Percentiles rank a stretch among this genome's conserved stretches.
Evolutionary conservation across 1,139 yeast species (phyloP).

Genomic region (Hansenula lynferdii): DNA sequence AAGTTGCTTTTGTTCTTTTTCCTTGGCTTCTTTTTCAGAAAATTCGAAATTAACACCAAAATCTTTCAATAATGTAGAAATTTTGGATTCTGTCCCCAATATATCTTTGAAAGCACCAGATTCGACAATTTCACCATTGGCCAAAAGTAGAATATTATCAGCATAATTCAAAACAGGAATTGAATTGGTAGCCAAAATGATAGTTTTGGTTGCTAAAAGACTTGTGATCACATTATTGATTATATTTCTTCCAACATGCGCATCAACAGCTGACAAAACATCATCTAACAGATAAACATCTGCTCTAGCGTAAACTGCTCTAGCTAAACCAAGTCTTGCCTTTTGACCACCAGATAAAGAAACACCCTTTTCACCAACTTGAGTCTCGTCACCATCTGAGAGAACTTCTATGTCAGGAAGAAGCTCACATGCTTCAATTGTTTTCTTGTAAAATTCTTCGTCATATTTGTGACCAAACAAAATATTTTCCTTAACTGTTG

Average conservation of each 20-base stretch:
- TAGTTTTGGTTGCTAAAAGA: constrained; percentile 63
- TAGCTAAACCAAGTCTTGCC: constrained; percentile 79
- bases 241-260: constrained; percentile 73
- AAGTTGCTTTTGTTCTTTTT: constrained; percentile 8
- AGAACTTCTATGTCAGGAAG: constrained; percentile 61
- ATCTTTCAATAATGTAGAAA: constrained; percentile 50
- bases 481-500: constrained; percentile 68
- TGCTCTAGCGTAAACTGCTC: constrained; percentile 84
- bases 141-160: constrained; percentile 52
- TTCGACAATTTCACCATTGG: constrained; percentile 57
- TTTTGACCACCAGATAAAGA: constrained; percentile 90
- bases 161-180: constrained; percentile 71
- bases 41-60: constrained; percentile 36
- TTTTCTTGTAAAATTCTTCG: constrained; percentile 58
- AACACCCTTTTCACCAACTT: constrained; percentile 89
- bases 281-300: constrained; percentile 81
- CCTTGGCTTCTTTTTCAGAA: constrained; percentile 8
- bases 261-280: constrained; percentile 78
- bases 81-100: constrained; percentile 37
- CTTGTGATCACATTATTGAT: constrained; percentile 63
- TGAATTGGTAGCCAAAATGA: constrained; percentile 75
- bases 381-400: constrained; percentile 80
- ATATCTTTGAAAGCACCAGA: constrained; percentile 52
- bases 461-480: constrained; percentile 75
- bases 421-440: constrained; percentile 76